phyloP scores from a whole-genome alignment of 208 protist species.

The Sergeia podlipaevii region DNA sequence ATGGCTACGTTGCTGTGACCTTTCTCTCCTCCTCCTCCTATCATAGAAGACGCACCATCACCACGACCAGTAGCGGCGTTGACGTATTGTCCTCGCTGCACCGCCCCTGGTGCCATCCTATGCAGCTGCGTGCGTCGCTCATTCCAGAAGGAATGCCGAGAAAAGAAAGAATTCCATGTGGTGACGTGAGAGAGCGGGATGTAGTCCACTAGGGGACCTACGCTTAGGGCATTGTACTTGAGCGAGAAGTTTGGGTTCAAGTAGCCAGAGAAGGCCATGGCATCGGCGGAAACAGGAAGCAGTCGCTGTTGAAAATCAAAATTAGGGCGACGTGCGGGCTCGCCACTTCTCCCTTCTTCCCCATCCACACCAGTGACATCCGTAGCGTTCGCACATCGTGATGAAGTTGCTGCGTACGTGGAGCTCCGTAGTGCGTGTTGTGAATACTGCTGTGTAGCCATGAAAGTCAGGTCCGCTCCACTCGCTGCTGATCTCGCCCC shows the following conservation, averaged over 20 bases:
- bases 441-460: too few relatives aligned
- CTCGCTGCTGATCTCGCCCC: too few relatives aligned
- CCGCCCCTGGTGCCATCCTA: conserved; percentile 8
- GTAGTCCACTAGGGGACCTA: conserved; percentile 49
- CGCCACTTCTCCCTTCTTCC: neutral
- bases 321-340: neutral
- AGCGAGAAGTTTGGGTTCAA: conserved; percentile 54
- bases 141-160: conserved; percentile 40
- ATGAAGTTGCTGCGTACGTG: too few relatives aligned
- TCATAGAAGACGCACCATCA: neutral
- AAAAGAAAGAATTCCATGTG: conserved; percentile 34
- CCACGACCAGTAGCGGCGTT: neutral
- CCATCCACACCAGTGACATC: neutral
- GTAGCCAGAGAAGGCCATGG: conserved; percentile 34
- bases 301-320: conserved; percentile 21
- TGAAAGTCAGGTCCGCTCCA: too few relatives aligned
- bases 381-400: neutral
- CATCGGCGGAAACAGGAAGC: conserved; percentile 33
- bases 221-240: conserved; percentile 22
- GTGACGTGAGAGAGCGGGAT: conserved; percentile 18
- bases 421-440: too few relatives aligned
- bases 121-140: conserved; percentile 21
- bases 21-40: too few relatives aligned
- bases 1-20: too few relatives aligned
- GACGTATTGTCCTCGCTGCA: conserved; percentile 11